phyloP scores from a whole-genome alignment of 1,284 basidiomycete genomes.

The Leccinum cinnamomeum region DNA sequence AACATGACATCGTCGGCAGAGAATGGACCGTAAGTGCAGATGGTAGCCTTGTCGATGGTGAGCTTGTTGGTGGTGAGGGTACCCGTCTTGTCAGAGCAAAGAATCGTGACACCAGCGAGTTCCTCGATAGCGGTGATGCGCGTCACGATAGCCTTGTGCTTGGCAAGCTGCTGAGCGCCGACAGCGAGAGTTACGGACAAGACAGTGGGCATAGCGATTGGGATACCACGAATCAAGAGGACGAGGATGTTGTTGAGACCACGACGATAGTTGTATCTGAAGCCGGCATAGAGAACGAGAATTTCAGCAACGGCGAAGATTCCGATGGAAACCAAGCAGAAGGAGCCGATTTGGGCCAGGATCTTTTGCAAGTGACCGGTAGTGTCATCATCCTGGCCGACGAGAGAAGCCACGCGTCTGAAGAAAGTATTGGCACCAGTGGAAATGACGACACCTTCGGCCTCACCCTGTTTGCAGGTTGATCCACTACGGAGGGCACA shows the following conservation, averaged over 20 bases:
- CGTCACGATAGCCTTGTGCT: slow-evolving; percentile 98
- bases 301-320: slow-evolving; percentile 92
- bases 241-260: slow-evolving; percentile 97
- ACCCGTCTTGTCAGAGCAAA: slow-evolving; percentile 97
- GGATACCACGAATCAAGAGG: slow-evolving; percentile 97
- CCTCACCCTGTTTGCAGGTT: slow-evolving; percentile 93
- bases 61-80: slow-evolving; percentile 99
- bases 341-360: slow-evolving; percentile 92
- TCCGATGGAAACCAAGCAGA: slow-evolving; percentile 93
- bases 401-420: slow-evolving; percentile 90
- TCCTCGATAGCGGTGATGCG: slow-evolving; percentile 98
- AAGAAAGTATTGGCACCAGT: slow-evolving; percentile 92
- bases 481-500: slow-evolving; percentile 68
- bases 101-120: slow-evolving; percentile 94
- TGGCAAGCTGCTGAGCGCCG: slow-evolving; percentile 96
- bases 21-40: slow-evolving; percentile 91
- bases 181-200: slow-evolving; percentile 96
- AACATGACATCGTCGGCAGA: slow-evolving; percentile 89
- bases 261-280: slow-evolving; percentile 86
- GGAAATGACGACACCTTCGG: slow-evolving; percentile 76
- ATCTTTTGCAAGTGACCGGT: slow-evolving; percentile 98
- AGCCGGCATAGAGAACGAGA: slow-evolving; percentile 84
- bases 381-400: slow-evolving; percentile 92
- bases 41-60: slow-evolving; percentile 92
- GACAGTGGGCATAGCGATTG: slow-evolving; percentile 98